Base-by-base conservation (phyloP, 805 yeast genomes). In the Candida insectorum region DNA sequence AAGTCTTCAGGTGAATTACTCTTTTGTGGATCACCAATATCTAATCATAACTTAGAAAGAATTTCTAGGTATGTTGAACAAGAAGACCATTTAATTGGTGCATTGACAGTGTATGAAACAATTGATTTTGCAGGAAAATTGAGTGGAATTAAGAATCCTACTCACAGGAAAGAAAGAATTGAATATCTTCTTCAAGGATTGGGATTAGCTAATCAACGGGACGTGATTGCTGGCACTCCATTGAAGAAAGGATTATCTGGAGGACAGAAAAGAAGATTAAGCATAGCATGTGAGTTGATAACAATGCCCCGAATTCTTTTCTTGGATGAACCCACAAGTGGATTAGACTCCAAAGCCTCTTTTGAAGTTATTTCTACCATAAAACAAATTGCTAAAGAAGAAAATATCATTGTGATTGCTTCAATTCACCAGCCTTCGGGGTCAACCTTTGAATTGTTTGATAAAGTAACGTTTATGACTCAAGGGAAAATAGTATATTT, bases 21-120 rank as follows among this genome's bases (percentile, higher is more conserved):
- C 10, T 33, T 15, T 15, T 93, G 93, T 56, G 97, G 97, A 10
- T 62, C 58, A 30, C 16, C 40, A 5, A 47, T 65, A 4, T 33
- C 52, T 4, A 44, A 49, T 1, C 23, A 43, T 10, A 51, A 56
- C 8, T 37, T 66, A 20, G 43, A 60, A 6, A 47, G 45, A 25
- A 50, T 62, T 5, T 71, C 91, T 31, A 85, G 91, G 0, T 86
- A 82, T 56, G 95, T 86, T 14, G 74, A 85, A 4, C 96, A 86
- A 50, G 85, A 81, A 43, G 95, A 86, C 51, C 80, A 77, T 41
- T 61, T 86, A 33, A 59, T 85, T 26, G 74, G 89, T 1, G 66
- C 78, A 6, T 62, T 86, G 36, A 85, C 95, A 0, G 95, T 87
- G 2, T 54, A 79, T 30, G 96, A 86, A 56, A 85, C 95, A 0